A percentile compares a stretch with the other conserved stretches of the same genome.
Evolutionary conservation across 2,329 filamentous ascomycete species (phyloP).

Genomic region (Pestalotiopsis sp.): DNA sequence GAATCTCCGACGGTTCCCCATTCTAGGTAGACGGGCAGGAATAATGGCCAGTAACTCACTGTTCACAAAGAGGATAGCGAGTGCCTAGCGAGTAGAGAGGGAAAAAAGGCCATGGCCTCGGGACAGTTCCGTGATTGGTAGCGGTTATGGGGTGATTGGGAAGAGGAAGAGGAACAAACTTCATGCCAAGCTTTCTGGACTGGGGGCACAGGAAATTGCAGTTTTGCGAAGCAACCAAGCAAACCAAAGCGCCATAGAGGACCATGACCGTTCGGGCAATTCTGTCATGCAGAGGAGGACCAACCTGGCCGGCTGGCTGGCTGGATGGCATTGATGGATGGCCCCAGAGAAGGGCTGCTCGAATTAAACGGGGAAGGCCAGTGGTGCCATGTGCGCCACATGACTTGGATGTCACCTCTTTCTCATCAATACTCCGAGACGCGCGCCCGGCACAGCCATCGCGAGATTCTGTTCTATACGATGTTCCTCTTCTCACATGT

Average conservation of each 20-base stretch:
- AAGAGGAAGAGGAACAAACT: neutral
- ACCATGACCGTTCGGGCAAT: neutral
- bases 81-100: neutral
- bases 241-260: neutral
- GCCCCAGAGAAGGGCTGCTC: no score
- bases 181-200: slow-evolving; percentile 4
- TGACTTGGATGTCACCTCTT: no score
- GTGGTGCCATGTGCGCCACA: no score
- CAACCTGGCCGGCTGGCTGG: neutral
- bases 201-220: neutral
- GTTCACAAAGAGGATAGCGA: neutral
- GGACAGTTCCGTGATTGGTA: neutral
- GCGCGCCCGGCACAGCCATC: neutral
- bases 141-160: neutral
- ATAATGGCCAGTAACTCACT: neutral
- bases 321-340: no score
- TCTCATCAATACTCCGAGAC: neutral
- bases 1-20: neutral
- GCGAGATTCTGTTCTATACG: neutral
- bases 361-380: no score
- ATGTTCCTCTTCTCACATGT: neutral
- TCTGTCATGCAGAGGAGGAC: neutral
- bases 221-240: neutral
- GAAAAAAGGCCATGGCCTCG: neutral
- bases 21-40: neutral